Base-by-base conservation (phyloP, 2,329 filamentous ascomycete genomes). In the Ascochyta clinopodiicola region DNA sequence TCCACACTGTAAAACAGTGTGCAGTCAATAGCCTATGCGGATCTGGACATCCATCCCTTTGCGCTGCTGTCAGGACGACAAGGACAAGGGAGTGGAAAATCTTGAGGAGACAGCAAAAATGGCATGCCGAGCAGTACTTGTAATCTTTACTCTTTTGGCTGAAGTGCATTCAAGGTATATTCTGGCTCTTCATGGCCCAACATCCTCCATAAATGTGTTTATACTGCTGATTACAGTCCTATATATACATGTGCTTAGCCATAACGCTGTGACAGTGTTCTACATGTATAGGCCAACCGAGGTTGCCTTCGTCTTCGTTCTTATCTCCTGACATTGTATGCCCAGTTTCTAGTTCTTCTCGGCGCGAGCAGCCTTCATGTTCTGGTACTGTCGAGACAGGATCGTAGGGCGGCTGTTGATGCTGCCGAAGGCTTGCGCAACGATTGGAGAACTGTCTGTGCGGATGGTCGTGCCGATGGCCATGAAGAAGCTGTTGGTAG, bases 401-500 rank as follows among this genome's bases (percentile, higher is more conserved):
- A 96, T 86, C 69, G 94, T 86, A 22, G 93, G 91, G 60, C 86
- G 85, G 68, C 89, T 73, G 61, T 76, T 83, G 45, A 90, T 87
- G 74, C 86, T 86, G 65, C 86, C 84, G 79, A 94, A 96, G 54
- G 90, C 86, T 73, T 92, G 86, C 64, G 87, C 83, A 56, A 88
- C 82, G 68, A 90, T 88, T 34, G 89, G 87, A 38, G 91, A 91
- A 62, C 91, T 87, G 68, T 99, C 95, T 57, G 92, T 93, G 73
- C 95, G 90, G 71, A 99, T 97, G 39, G 96, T 93, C 68, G 92
- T 96, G 66, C 95, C 95, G 67, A 99, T 96, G 54, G 91, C 94
- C 95, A 99, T 99, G 84, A 99, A 99, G 81, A 98, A 97, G 50
- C 85, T 87, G 64, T 21, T 7, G 3, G 6, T 17, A 9, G 4